Percentiles rank a stretch among this genome's conserved stretches.
phyloP scores from a whole-genome alignment of 805 yeast species.

The Metschnikowia colocasiae region DNA sequence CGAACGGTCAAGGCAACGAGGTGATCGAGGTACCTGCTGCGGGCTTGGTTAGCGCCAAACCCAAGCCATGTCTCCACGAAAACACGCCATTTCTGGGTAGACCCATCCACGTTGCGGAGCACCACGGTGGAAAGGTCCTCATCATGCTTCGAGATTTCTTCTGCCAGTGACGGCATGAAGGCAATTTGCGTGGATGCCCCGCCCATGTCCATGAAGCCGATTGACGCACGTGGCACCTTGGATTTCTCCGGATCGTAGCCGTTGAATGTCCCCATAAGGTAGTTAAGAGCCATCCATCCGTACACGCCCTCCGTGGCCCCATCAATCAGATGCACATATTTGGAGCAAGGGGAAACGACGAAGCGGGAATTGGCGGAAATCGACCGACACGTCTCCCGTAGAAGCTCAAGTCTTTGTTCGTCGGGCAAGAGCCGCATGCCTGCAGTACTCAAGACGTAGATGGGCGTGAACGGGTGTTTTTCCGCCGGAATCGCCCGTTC shows the following conservation, averaged over 20 bases:
- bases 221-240: constrained; percentile 47
- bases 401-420: constrained; percentile 48
- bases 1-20: constrained; percentile 36
- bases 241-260: constrained; percentile 28
- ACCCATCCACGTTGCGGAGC: constrained; percentile 68
- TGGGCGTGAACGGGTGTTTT: constrained; percentile 66
- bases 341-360: constrained; percentile 52
- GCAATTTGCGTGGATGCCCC: constrained; percentile 98
- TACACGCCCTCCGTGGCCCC: constrained; percentile 93
- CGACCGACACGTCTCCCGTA: constrained; percentile 57
- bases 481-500: constrained; percentile 62
- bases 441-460: constrained; percentile 92
- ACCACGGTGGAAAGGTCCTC: constrained; percentile 71
- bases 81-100: constrained; percentile 70
- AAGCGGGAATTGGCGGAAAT: constrained; percentile 57
- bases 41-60: constrained; percentile 94
- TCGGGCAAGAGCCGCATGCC: constrained; percentile 83
- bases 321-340: constrained; percentile 81
- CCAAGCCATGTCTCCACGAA: constrained; percentile 98
- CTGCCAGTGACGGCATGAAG: constrained; percentile 68
- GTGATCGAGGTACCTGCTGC: constrained; percentile 63
- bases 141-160: constrained; percentile 59
- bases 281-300: constrained; percentile 93
- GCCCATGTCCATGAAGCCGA: constrained; percentile 98
- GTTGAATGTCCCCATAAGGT: constrained; percentile 62